Percentiles rank a stretch among this genome's conserved stretches.
Evolutionary conservation across 805 yeast species (phyloP).

Genomic region (Candida xyloterini): DNA sequence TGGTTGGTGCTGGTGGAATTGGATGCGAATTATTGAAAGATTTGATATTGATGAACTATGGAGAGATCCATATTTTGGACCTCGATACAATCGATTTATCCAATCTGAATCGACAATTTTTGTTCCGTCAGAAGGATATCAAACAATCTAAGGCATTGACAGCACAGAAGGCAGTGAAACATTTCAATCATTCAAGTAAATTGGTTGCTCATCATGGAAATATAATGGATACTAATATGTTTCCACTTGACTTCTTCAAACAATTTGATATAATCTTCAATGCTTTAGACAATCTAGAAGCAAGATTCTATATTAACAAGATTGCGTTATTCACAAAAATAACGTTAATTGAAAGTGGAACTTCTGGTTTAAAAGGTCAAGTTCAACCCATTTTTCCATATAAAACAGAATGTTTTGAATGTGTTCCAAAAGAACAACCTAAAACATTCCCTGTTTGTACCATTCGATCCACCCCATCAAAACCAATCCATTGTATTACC

Average conservation of each 20-base stretch:
- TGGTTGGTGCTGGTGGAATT: slow-evolving; percentile 96
- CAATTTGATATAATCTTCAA: slow-evolving; percentile 81
- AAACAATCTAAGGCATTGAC: slow-evolving; percentile 84
- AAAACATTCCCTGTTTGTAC: slow-evolving; percentile 95
- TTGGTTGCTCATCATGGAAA: slow-evolving; percentile 82
- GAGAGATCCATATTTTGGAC: slow-evolving; percentile 90
- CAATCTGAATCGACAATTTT: slow-evolving; percentile 88
- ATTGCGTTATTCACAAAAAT: slow-evolving; percentile 70
- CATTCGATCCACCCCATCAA: slow-evolving; percentile 93
- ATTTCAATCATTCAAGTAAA: slow-evolving; percentile 63
- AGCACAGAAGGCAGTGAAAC: slow-evolving; percentile 76
- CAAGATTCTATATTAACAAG: slow-evolving; percentile 84
- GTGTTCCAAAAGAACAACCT: slow-evolving; percentile 83
- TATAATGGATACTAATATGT: slow-evolving; percentile 70
- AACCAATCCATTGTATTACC: slow-evolving; percentile 92
- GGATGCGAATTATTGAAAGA: slow-evolving; percentile 91
- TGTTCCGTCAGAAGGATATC: slow-evolving; percentile 86
- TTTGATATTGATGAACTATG: slow-evolving; percentile 72
- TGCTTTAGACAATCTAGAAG: slow-evolving; percentile 91
- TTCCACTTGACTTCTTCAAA: slow-evolving; percentile 73
- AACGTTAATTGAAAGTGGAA: slow-evolving; percentile 90
- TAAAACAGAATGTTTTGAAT: slow-evolving; percentile 87
- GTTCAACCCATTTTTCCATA: slow-evolving; percentile 87
- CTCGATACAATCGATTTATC: slow-evolving; percentile 92
- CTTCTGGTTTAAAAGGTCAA: slow-evolving; percentile 93